Base-by-base conservation (phyloP, 805 yeast genomes). In the Candida golubevii region DNA sequence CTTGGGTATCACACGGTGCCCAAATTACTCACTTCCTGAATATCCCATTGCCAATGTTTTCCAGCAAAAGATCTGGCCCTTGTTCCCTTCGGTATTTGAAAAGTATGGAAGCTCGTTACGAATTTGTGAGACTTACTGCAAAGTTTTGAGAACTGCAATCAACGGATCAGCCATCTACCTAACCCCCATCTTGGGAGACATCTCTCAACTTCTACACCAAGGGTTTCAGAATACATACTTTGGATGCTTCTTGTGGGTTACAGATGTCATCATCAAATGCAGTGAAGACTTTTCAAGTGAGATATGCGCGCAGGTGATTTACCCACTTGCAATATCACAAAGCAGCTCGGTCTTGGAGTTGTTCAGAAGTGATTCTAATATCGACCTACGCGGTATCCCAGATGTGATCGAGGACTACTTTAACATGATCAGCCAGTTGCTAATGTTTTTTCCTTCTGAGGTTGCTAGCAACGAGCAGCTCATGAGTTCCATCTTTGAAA, bases 191-290 rank as follows among this genome's bases (percentile, higher is more conserved):
- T 67, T 90, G 14, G 77, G 80, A 3, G 72, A 78, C 11, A 75
- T 88, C 33, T 88, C 88, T 1, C 81, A 76, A 43, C 65, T 83
- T 39, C 72, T 89, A 44, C 83, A 79, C 15, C 72, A 74, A 33
- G 93, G 95, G 1, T 90, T 88, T 66, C 74, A 80, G 36, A 66
- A 67, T 26, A 83, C 84, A 15, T 77, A 80, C 31, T 78, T 69
- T 56, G 97, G 97, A 4, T 87, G 96, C 60, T 89, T 84, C 59
- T 66, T 90, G 44, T 90, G 95, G 93, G 91, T 87, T 11, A 83
- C 95, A 2, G 97, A 97, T 8, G 74, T 85, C 8, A 68, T 89
- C 26, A 79, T 86, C 41, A 79, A 86, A 45, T 48, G 54, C 31
- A 46, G 50, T 13, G 53, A 45, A 18, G 91, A 87, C 48, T 90